A percentile compares a stretch with the other conserved stretches of the same genome.
Conservation (phyloP, 169 alveolate species). For the Babesia bigemina region DNA sequence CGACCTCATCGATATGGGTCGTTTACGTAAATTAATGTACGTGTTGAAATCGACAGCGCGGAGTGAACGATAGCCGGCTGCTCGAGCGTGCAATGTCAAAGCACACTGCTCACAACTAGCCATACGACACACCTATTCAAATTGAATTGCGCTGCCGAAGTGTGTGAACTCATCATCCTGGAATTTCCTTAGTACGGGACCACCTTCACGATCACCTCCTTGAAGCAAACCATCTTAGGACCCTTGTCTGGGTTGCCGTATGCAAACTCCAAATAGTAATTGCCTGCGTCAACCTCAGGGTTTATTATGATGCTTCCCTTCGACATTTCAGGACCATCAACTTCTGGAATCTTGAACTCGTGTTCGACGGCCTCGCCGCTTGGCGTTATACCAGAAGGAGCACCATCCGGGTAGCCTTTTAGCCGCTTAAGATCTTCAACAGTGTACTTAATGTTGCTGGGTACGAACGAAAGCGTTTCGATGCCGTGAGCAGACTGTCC, state of each 20-base stretch:
- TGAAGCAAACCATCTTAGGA: slow-evolving; percentile 9
- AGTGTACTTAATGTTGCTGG: no score
- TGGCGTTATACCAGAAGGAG: no score
- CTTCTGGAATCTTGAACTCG: no score
- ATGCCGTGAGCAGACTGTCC: slow-evolving; percentile 18
- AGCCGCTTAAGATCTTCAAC: no score
- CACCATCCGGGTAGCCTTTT: no score
- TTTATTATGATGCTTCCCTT: slow-evolving; percentile 29
- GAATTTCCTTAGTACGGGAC: neutral
- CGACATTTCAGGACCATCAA: neutral
- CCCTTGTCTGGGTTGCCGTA: slow-evolving; percentile 49
- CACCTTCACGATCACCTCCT: slow-evolving; percentile 43
- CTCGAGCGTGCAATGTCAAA: no score
- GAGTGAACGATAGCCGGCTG: neutral
- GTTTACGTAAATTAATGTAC: neutral
- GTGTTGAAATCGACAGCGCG: neutral
- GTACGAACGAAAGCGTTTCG: neutral
- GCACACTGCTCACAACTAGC: neutral
- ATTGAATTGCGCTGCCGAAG: no score
- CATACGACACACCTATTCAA: no score
- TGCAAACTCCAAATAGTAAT: slow-evolving; percentile 51
- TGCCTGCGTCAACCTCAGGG: slow-evolving; percentile 27
- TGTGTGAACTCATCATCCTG: neutral
- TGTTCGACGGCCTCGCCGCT: no score
- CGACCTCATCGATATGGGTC: neutral